phyloP scores from a whole-genome alignment of 371 early-diverging fungal species.

The Mortierella sp. region DNA sequence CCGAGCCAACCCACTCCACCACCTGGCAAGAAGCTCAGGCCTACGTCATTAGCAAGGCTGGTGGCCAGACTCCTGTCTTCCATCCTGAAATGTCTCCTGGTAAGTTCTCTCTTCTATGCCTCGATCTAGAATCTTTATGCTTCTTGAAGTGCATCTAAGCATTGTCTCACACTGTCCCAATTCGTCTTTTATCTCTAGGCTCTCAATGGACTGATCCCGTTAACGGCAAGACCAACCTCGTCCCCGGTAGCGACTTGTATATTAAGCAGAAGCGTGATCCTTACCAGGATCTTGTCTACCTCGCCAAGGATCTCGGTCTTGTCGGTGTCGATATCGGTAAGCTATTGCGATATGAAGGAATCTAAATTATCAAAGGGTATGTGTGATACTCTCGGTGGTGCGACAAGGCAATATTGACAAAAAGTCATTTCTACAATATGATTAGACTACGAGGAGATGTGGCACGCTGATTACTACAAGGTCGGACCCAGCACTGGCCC shows the following conservation, averaged over 20 bases:
- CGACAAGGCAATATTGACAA: too few relatives aligned
- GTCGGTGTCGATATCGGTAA: conserved; percentile 51
- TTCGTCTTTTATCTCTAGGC: conserved; percentile 4
- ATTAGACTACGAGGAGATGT: conserved; percentile 54
- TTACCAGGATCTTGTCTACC: conserved; percentile 51
- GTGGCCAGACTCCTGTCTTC: conserved; percentile 32
- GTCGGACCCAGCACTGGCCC: conserved; percentile 41
- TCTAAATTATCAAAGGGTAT: too few relatives aligned
- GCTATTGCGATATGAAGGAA: background rate
- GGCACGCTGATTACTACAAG: conserved; percentile 49
- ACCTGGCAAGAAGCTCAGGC: conserved; percentile 39
- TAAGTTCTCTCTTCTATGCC: background rate
- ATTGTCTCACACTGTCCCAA: too few relatives aligned
- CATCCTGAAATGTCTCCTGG: conserved; percentile 50
- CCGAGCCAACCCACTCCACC: conserved; percentile 48
- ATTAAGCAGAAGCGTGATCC: conserved; percentile 46
- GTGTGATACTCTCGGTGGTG: too few relatives aligned
- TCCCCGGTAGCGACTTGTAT: conserved; percentile 45
- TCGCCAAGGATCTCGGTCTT: conserved; percentile 52
- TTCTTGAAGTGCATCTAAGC: background rate
- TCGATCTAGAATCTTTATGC: background rate
- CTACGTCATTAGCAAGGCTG: conserved; percentile 35
- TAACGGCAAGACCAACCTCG: conserved; percentile 21
- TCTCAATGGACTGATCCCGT: conserved; percentile 37
- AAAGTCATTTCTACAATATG: too few relatives aligned